phyloP scores from a whole-genome alignment of 2,329 filamentous ascomycete genomes.

The Botrytis pseudocinerea region DNA sequence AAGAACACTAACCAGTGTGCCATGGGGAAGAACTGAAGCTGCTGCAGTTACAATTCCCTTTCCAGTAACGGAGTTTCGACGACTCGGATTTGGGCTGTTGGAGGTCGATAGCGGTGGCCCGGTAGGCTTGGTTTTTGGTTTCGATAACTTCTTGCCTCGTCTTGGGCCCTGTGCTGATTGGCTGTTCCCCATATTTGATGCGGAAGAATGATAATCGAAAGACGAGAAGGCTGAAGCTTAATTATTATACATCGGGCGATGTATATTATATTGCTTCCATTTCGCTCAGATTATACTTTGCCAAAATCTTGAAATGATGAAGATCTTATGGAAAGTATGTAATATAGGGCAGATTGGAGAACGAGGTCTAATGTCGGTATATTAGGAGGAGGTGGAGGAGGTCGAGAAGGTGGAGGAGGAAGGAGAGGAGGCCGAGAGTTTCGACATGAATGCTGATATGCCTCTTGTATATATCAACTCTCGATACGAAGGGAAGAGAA shows the following conservation, averaged over 20 bases:
- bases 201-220: constrained; percentile 8
- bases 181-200: constrained; percentile 37
- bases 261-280: constrained; percentile 24
- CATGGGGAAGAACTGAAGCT: constrained; percentile 8
- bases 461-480: constrained; percentile 18
- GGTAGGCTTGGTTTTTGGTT: constrained; percentile 38
- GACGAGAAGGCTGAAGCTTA: constrained; percentile 16
- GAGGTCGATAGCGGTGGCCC: constrained; percentile 28
- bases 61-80: constrained; percentile 33
- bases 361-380: background rate
- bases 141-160: constrained; percentile 36
- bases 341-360: background rate
- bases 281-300: constrained; percentile 16
- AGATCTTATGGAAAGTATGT: constrained; percentile 4
- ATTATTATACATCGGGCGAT: constrained; percentile 19
- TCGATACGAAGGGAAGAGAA: constrained; percentile 17
- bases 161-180: constrained; percentile 33
- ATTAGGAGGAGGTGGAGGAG: constrained; percentile 4
- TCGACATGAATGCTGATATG: constrained; percentile 11
- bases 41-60: constrained; percentile 15
- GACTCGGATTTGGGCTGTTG: constrained; percentile 28
- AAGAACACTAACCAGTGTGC: constrained; percentile 4
- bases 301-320: constrained; percentile 10
- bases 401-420: constrained; percentile 15
- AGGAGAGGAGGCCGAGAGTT: constrained; percentile 5